These are phyloP conservation scores for Tothia fuscella DNA, from an alignment of 2,329 filamentous ascomycete species.

Conservation along the genomic window DNA sequence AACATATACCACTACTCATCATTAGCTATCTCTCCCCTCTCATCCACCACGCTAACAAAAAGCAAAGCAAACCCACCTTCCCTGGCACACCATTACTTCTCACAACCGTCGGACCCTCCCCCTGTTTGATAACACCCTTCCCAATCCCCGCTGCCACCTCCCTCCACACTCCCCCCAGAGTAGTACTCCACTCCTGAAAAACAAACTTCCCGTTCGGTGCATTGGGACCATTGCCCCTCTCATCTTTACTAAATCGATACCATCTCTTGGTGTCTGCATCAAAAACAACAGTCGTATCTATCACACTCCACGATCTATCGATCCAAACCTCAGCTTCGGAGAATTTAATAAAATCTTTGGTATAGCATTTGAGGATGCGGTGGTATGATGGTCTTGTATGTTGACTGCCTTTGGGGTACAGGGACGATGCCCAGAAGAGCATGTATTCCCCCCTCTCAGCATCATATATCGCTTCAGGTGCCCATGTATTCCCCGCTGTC, in stretches of 20 bases:
- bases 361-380: constrained; percentile 3
- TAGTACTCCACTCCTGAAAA: constrained; percentile 3
- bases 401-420: neutral
- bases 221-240: neutral
- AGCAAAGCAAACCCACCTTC: neutral
- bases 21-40: neutral
- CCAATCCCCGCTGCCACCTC: constrained; percentile 3
- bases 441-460: neutral
- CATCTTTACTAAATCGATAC: constrained; percentile 10
- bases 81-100: neutral
- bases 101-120: constrained; percentile 4
- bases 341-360: constrained; percentile 7
- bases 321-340: constrained; percentile 1
- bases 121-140: neutral
- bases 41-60: neutral
- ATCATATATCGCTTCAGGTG: constrained; percentile 8
- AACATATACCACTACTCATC: constrained; percentile 5
- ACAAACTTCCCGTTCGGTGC: constrained; percentile 7
- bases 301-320: neutral
- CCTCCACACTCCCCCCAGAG: constrained; percentile 4
- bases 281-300: constrained; percentile 4
- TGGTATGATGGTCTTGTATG: constrained; percentile 2
- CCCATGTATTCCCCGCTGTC: constrained; percentile 9
- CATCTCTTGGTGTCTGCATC: neutral
- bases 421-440: constrained; percentile 2